phyloP scores from a whole-genome alignment of 2,329 filamentous ascomycete genomes.

The Chrysoporthe austroafricana region DNA sequence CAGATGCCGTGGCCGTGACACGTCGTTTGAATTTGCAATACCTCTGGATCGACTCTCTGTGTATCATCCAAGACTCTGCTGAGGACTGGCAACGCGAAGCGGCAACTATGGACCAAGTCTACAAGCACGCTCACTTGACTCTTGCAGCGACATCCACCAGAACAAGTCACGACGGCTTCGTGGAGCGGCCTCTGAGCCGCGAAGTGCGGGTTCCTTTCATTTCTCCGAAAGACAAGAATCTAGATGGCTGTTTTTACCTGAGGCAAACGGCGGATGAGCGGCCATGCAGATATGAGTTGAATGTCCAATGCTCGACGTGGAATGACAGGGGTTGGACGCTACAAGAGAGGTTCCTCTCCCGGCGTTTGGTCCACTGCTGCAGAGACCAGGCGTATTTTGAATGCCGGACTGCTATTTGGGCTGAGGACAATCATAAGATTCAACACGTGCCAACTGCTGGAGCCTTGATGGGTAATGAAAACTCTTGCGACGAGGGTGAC shows the following conservation, averaged over 20 bases:
- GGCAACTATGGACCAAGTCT: conserved; percentile 27
- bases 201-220: not conserved
- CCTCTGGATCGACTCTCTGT: conserved; percentile 18
- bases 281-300: not conserved
- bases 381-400: not conserved
- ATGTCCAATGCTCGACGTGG: not conserved
- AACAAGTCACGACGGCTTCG: not conserved
- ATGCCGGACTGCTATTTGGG: not conserved
- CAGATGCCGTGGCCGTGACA: not conserved
- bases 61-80: conserved; percentile 22
- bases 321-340: not conserved
- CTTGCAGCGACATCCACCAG: not conserved
- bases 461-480: not conserved
- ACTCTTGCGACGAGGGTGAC: not conserved
- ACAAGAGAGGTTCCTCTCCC: not conserved
- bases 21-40: not conserved
- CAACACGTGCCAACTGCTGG: not conserved
- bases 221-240: not conserved
- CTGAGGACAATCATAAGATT: not conserved
- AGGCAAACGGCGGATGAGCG: not conserved
- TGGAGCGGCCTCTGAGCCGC: not conserved
- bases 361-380: not conserved
- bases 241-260: not conserved
- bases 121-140: not conserved
- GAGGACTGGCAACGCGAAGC: conserved; percentile 31